Base-by-base conservation (phyloP, 345 rosid genomes). In the Acer campestre region DNA sequence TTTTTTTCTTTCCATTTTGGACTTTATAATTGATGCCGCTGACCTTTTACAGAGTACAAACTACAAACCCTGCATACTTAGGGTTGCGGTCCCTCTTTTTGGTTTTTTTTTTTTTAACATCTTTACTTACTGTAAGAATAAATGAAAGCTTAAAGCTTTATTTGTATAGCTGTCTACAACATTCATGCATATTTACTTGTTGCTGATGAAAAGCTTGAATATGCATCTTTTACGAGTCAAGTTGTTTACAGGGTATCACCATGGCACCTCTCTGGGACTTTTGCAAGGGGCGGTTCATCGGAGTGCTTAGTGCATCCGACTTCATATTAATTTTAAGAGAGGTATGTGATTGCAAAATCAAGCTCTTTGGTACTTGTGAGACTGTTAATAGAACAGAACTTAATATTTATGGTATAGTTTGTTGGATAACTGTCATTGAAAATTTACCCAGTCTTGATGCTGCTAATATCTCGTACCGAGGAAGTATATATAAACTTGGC, bases 231-330 rank as follows among this genome's bases (percentile, higher is more conserved):
- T 81, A 85, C 82, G 69, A 80, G 76, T 68, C 55, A 77, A 79
- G 68, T 82, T 49, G 10, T 81, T 86, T 84, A 49, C 84, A 92
- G 97, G 94, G 87, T 66, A 87, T 92, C 31, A 86, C 91, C 31
- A 53, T 82, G 71, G 97, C 94, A 84, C 94, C 97, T 70, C 90
- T 92, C 10, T 92, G 94, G 97, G 97, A 92, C 79, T 85, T 83
- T 44, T 67, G 61, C 72, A 85, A 80, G 85, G 93, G 90, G 78
- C 90, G 80, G 74, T 90, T 92, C 79, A 89, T 92, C 78, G 97
- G 97, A 51, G 93, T 92, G 76, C 87, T 92, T 56, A 88, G 90
- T 75, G 94, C 89, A 25, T 79, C 75, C 56, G 97, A 92, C 77
- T 92, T 92, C 74, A 90, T 92, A 79, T 78, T 92, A 75, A 92